Evolutionary conservation across 441 rosid species (phyloP).

Genomic region (Euphorbia schlechtendalii): DNA sequence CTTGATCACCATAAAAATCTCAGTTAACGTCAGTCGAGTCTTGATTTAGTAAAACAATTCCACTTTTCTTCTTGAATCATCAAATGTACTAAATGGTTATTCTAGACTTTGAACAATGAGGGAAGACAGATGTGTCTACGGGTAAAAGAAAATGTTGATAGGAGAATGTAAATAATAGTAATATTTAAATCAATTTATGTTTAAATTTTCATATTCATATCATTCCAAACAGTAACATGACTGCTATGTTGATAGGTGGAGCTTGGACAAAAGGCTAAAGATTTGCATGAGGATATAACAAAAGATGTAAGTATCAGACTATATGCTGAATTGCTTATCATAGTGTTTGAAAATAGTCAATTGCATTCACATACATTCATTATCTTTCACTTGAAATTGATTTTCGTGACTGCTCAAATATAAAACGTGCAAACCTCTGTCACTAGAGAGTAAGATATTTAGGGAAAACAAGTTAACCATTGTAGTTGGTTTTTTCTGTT

Average conservation of each 20-base stretch:
- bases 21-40: not conserved
- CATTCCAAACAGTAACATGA: not conserved
- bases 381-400: not conserved
- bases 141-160: not conserved
- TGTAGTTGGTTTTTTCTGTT: not conserved
- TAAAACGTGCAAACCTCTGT: not conserved
- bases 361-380: not conserved
- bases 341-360: not conserved
- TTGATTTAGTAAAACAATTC: not conserved
- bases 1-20: not conserved
- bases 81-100: not conserved
- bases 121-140: not conserved
- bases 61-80: not conserved
- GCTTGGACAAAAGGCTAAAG: slow-evolving; percentile 39
- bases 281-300: slow-evolving; percentile 41
- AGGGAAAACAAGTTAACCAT: not conserved
- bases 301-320: slow-evolving; percentile 31
- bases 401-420: not conserved
- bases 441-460: not conserved
- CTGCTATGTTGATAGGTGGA: slow-evolving; percentile 29
- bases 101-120: not conserved
- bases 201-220: not conserved
- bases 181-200: not conserved
- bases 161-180: not conserved
- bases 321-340: not conserved